phyloP scores from a whole-genome alignment of 495 filamentous ascomycete genomes.

The Daldinia childiae region DNA sequence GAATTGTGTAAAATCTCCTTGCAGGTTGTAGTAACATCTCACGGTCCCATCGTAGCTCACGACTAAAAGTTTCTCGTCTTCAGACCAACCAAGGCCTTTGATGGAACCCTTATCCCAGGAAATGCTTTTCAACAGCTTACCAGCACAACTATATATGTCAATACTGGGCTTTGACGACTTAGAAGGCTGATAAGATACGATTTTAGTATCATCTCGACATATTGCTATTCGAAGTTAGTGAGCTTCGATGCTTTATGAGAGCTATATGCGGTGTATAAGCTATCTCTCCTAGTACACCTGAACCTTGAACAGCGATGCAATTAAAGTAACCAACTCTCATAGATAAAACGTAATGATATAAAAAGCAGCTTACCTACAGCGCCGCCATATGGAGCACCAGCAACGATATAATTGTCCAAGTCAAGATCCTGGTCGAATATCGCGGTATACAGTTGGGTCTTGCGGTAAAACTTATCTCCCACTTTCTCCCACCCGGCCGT shows the following conservation, averaged over 20 bases:
- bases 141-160: conserved; percentile 92
- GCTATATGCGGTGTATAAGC: conserved; percentile 1
- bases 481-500: conserved; percentile 93
- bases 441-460: conserved; percentile 87
- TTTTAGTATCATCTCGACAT: conserved; percentile 85
- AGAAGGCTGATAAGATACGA: conserved; percentile 77
- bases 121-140: conserved; percentile 74
- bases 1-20: conserved; percentile 95
- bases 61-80: conserved; percentile 91
- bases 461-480: conserved; percentile 92
- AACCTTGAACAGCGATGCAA: neutral
- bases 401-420: conserved; percentile 92
- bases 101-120: conserved; percentile 93
- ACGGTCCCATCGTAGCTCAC: conserved; percentile 91
- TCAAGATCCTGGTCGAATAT: conserved; percentile 93
- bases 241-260: neutral
- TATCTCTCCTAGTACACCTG: neutral
- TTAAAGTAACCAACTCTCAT: neutral
- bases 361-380: conserved; percentile 75
- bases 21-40: conserved; percentile 88
- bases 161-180: conserved; percentile 82
- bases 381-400: conserved; percentile 92
- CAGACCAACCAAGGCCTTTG: conserved; percentile 93
- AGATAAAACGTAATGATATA: conserved; percentile 7
- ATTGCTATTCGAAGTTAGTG: conserved; percentile 67